Base-by-base conservation (phyloP, 768 basidiomycete genomes). In the Termitomyces sp. region DNA sequence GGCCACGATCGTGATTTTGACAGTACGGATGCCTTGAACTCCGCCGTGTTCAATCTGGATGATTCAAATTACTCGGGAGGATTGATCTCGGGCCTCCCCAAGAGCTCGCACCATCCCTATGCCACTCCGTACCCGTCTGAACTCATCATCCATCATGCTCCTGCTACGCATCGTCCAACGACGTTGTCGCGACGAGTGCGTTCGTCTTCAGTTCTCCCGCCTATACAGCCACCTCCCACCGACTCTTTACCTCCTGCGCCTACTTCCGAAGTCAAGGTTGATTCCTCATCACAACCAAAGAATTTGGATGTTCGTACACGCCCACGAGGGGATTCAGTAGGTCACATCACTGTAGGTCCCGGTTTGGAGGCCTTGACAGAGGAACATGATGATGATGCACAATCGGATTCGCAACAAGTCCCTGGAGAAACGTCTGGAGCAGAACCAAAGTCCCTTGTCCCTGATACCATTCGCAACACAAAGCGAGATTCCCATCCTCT, bases 321-420 rank as follows among this genome's bases (percentile, higher is more conserved):
- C 14, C 69, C 75, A 26, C 81, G 80, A 52, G 81, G 77, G 32
- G 79, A 76, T 50, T 81, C 82, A n/a, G 53, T 76, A 22, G 76
- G 79, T 42, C 87, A 89, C 62, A 71, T 70, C 51, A 76, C 85
- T 33, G 78, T 81, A 27, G 80, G 83, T 26, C 86, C 87, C 60
- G 80, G 80, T 55, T 77, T 91, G 48, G 81, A 75, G 24, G 78
- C 85, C 42, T 73, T 92, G 57, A 78, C 80, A 58, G 89, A 91
- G 67, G 89, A 91, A 66, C 65, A 68, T 33, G 80, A 80, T 33
- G 80, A 80, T 55, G 77, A 74, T 47, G 36, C 51, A 30, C 62
- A 62, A 10, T 51, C 59, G 33, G 68, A 66, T 61, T 60, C 56
- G 26, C 59, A 67, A 22, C 66, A 68, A 34, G 72, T 70, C n/a